Evolutionary conservation across 2,329 filamentous ascomycete genomes (phyloP), one percentile per base, ranked within the genome.

Genomic region (Colletotrichum gloeosporioides): DNA sequence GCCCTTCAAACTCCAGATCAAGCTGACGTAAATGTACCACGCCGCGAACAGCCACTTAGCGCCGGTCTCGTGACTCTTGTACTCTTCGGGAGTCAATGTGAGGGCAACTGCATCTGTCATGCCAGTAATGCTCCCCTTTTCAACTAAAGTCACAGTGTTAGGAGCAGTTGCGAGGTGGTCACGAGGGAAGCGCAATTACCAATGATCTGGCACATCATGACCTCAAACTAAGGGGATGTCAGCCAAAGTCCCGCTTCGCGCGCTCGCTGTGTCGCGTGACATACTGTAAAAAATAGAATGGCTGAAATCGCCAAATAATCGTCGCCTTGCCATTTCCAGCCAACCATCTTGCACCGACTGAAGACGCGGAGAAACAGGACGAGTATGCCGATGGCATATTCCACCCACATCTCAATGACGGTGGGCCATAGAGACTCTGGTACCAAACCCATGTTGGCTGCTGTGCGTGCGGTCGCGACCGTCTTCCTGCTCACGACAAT

Each of bases 191-290:
- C 6, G 32, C 7, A 18, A 18, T 61, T 72, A 75, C 73, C 69
- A 29, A 75, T 75, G 36, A 75, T 75, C 8, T 75, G 73, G 25
- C 73, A 75, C 73, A 75, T 72, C 73, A 75, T 75, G 15, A 75
- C 73, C 34, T 75, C 73, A 16, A 75, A 63, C 69, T 75, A 39
- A 18, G 18, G 22, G 12, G 16, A 25, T n/a, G 66, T 72, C 25
- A 67, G 73, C 67, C n/a, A 25, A 64, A 18, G 8, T 16, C 9
- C 9, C 25, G 13, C 8, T 7, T 7, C 8, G 13, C n/a, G 2
- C 9, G 5, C 12, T 44, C 15, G 4, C 22, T 27, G 9, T 15
- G 34, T 7, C 12, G 27, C 4, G 25, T 8, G n/a, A 75, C 73
- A 32, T n/a, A 75, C 73, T 29, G 73, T 72, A 36, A 75, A 75